Conservation (phyloP, 2,329 filamentous ascomycete species). For the Cladobotryum mycophilum region DNA sequence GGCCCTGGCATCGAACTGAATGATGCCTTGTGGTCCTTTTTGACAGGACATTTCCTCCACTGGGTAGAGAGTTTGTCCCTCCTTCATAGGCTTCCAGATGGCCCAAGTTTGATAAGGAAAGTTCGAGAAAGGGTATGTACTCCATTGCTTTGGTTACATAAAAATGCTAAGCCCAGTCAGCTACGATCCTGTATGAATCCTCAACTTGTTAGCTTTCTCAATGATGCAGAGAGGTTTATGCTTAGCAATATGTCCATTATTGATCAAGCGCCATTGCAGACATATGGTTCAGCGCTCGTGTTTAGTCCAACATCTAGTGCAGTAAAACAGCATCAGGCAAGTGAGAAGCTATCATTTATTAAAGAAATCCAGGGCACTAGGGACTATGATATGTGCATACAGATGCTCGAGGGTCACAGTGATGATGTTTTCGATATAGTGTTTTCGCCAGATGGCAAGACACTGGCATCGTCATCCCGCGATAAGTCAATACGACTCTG, state of each 20-base stretch:
- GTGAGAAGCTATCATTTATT: slow-evolving; percentile 16
- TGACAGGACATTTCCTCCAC: slow-evolving; percentile 13
- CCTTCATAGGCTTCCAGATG: slow-evolving; percentile 10
- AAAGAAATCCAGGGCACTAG: background rate
- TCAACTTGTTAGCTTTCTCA: slow-evolving; percentile 23
- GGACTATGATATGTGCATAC: slow-evolving; percentile 5
- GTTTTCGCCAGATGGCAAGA: slow-evolving; percentile 16
- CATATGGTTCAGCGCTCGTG: slow-evolving; percentile 27
- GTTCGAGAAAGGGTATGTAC: slow-evolving; percentile 7
- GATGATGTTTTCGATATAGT: slow-evolving; percentile 8
- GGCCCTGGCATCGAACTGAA: slow-evolving; percentile 12
- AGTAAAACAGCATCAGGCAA: slow-evolving; percentile 13
- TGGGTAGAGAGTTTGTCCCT: slow-evolving; percentile 16
- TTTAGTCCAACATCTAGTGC: slow-evolving; percentile 24
- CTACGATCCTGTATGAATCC: slow-evolving; percentile 1
- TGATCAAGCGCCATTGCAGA: slow-evolving; percentile 23
- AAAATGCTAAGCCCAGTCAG: background rate
- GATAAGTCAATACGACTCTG: slow-evolving; percentile 16
- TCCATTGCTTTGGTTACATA: background rate
- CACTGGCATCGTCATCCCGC: slow-evolving; percentile 15
- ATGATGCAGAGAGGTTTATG: slow-evolving; percentile 19
- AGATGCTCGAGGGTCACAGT: slow-evolving; percentile 17
- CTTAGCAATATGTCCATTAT: slow-evolving; percentile 20
- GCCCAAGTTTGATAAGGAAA: slow-evolving; percentile 6
- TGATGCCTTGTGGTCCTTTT: slow-evolving; percentile 16